Conservation (phyloP, 2,329 filamentous ascomycete species). For the Paecilomyces sp. region DNA sequence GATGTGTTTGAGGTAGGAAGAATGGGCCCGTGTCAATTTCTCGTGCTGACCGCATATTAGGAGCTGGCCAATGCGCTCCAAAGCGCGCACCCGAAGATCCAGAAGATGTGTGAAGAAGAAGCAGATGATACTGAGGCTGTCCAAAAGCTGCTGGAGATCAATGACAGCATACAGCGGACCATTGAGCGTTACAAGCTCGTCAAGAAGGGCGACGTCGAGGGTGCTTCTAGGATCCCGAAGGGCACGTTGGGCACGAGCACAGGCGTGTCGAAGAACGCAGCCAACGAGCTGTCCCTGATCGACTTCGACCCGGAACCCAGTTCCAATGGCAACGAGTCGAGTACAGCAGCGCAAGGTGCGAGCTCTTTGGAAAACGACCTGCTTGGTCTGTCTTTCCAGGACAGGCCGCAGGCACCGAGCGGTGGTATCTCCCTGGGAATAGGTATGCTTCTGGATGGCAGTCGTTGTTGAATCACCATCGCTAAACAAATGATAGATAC, state of each 20-base stretch:
- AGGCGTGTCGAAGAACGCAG: conserved; percentile 57
- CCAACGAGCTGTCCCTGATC: conserved; percentile 83
- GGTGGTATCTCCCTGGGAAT: conserved; percentile 81
- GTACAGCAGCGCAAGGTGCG: conserved; percentile 43
- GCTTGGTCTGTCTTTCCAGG: conserved; percentile 75
- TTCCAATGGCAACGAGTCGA: conserved; percentile 35
- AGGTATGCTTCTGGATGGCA: conserved; percentile 42
- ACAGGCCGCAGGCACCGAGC: conserved; percentile 61
- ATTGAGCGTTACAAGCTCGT: conserved; percentile 92
- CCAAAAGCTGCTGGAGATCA: conserved; percentile 90
- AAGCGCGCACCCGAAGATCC: conserved; percentile 95
- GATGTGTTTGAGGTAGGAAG: conserved; percentile 57
- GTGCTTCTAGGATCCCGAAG: conserved; percentile 72
- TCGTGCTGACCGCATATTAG: conserved; percentile 30
- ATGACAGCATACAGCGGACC: conserved; percentile 96
- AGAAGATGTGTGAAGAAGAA: conserved; percentile 99
- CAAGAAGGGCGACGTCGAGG: conserved; percentile 89
- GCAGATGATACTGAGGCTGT: conserved; percentile 95
- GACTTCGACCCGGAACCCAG: conserved; percentile 66
- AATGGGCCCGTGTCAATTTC: neutral
- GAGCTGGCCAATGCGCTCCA: conserved; percentile 84
- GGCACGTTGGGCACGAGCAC: conserved; percentile 66
- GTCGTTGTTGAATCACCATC: conserved; percentile 42
- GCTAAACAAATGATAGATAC: conserved; percentile 27
- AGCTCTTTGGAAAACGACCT: conserved; percentile 82